Percentiles rank a stretch among this genome's conserved stretches.
Evolutionary conservation across 2,329 filamentous ascomycete genomes (phyloP).

Genomic region (Fusarium newnesense): DNA sequence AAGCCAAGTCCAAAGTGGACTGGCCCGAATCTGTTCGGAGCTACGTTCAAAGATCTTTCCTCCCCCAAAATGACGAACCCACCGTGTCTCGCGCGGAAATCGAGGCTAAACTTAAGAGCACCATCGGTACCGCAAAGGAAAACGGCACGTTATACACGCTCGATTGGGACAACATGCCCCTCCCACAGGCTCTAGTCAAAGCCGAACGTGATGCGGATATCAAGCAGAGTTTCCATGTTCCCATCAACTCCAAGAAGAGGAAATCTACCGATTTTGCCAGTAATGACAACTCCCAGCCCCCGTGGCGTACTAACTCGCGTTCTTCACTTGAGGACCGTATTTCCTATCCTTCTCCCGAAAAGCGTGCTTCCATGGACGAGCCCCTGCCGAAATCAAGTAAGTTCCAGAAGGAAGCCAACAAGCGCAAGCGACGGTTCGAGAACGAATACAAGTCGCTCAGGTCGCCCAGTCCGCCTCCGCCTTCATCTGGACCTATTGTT

Average conservation of each 20-base stretch:
- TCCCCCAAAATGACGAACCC: slow-evolving; percentile 73
- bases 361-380: slow-evolving; percentile 58
- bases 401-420: slow-evolving; percentile 90
- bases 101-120: slow-evolving; percentile 84
- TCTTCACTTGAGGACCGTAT: slow-evolving; percentile 78
- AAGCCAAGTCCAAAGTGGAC: slow-evolving; percentile 71
- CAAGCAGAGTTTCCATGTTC: slow-evolving; percentile 47
- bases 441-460: slow-evolving; percentile 68
- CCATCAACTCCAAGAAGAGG: slow-evolving; percentile 74
- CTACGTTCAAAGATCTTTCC: slow-evolving; percentile 92
- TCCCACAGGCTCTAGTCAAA: slow-evolving; percentile 86
- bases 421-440: slow-evolving; percentile 89
- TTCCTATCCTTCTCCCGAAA: slow-evolving; percentile 64
- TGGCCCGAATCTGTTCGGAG: slow-evolving; percentile 86
- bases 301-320: slow-evolving; percentile 77
- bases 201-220: slow-evolving; percentile 70
- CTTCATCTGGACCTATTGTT: slow-evolving; percentile 77
- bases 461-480: slow-evolving; percentile 66
- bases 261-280: slow-evolving; percentile 77
- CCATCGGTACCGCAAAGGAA: slow-evolving; percentile 86
- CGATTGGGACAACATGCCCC: slow-evolving; percentile 84
- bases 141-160: slow-evolving; percentile 75
- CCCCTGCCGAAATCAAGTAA: slow-evolving; percentile 76
- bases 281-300: slow-evolving; percentile 66
- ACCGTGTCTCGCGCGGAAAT: slow-evolving; percentile 75